Evolutionary conservation across 768 basidiomycete species (phyloP).

Genomic region (Psilocybe subaeruginosa): DNA sequence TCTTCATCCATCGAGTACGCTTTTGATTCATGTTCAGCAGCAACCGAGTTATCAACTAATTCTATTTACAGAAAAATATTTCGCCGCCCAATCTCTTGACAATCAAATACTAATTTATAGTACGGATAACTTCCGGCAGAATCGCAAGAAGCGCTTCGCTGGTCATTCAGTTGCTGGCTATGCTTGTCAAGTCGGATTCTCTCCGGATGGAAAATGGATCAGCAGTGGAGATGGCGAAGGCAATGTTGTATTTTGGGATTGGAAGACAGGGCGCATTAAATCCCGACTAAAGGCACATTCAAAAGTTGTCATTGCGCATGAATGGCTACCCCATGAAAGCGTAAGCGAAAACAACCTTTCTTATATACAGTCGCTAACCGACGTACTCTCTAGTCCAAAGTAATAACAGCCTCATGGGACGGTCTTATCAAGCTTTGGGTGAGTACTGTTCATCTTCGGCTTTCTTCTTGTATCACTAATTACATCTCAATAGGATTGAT

Average conservation of each 20-base stretch:
- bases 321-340: slow-evolving; percentile 97
- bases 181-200: slow-evolving; percentile 96
- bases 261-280: slow-evolving; percentile 97
- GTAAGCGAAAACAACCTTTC: slow-evolving; percentile 59
- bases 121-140: slow-evolving; percentile 98
- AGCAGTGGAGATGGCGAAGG: slow-evolving; percentile 96
- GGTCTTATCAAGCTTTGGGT: slow-evolving; percentile 98
- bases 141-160: slow-evolving; percentile 97
- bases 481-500: slow-evolving; percentile 39
- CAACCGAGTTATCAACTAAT: slow-evolving; percentile 14
- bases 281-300: slow-evolving; percentile 86
- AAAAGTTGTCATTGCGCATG: slow-evolving; percentile 97
- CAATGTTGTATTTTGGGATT: slow-evolving; percentile 98
- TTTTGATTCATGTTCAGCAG: slow-evolving; percentile 11
- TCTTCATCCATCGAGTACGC: slow-evolving; percentile 91
- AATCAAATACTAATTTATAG: slow-evolving; percentile 98
- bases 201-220: slow-evolving; percentile 98
- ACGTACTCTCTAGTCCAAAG: slow-evolving; percentile 73
- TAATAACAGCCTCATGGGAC: slow-evolving; percentile 97
- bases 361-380: slow-evolving; percentile 25
- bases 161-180: slow-evolving; percentile 98
- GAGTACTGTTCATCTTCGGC: slow-evolving; percentile 31
- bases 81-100: slow-evolving; percentile 96
- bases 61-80: slow-evolving; percentile 75
- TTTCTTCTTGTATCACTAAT: slow-evolving; percentile 15